phyloP scores from a whole-genome alignment of 2,329 filamentous ascomycete genomes.

The Xylariaceae sp. region DNA sequence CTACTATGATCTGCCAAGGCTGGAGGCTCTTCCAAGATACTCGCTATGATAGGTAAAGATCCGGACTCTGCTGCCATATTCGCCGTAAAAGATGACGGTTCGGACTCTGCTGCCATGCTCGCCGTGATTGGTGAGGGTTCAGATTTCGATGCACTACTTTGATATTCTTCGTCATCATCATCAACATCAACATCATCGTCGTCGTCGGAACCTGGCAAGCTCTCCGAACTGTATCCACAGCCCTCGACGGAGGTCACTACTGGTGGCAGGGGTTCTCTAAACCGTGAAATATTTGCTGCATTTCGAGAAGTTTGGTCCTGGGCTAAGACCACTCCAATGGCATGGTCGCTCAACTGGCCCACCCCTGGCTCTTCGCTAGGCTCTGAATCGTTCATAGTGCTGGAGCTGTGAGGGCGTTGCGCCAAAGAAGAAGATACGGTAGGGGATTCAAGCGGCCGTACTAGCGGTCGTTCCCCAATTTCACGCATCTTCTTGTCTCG shows the following conservation, averaged over 20 bases:
- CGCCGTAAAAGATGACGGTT: no score
- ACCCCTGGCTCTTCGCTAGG: slow-evolving; percentile 33
- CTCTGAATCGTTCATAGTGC: slow-evolving; percentile 23
- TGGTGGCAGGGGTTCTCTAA: slow-evolving; percentile 62
- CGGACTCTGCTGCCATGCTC: no score
- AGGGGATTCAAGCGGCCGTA: slow-evolving; percentile 45
- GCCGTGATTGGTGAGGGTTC: slow-evolving; percentile 15
- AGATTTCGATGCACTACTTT: slow-evolving; percentile 14
- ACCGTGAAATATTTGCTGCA: slow-evolving; percentile 51
- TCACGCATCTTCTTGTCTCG: slow-evolving; percentile 55
- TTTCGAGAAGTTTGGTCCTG: slow-evolving; percentile 51
- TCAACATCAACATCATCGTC: no score
- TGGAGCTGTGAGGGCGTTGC: slow-evolving; percentile 24
- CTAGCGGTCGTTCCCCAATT: slow-evolving; percentile 51
- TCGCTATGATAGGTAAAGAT: slow-evolving; percentile 10
- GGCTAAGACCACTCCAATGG: slow-evolving; percentile 49
- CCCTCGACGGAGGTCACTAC: slow-evolving; percentile 66
- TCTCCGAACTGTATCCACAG: slow-evolving; percentile 58
- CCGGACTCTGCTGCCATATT: neutral
- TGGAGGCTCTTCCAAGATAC: slow-evolving; percentile 21
- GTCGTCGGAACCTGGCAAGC: slow-evolving; percentile 38
- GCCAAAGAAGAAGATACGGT: slow-evolving; percentile 27
- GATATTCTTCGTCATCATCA: slow-evolving; percentile 29
- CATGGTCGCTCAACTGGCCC: slow-evolving; percentile 56
- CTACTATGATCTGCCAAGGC: slow-evolving; percentile 21